Evolutionary conservation across 1,284 basidiomycete species (phyloP).

Genomic region (Mycena citricolor): DNA sequence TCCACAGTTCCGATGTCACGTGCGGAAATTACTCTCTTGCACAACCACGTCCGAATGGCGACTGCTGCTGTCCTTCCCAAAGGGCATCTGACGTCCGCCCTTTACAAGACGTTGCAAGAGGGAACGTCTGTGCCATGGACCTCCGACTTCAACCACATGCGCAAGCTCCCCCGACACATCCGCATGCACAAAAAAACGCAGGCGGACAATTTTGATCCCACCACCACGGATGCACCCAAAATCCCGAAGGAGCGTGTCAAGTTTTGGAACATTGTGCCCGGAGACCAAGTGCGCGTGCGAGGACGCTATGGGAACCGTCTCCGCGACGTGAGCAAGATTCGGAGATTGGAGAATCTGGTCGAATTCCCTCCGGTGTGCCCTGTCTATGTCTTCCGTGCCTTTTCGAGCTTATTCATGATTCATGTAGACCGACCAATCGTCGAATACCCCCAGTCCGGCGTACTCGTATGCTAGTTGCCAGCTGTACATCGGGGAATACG

Average conservation of each 20-base stretch:
- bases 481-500: constrained; percentile 66
- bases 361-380: constrained; percentile 34
- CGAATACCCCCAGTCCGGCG: constrained; percentile 38
- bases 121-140: constrained; percentile 47
- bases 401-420: not conserved
- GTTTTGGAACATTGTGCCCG: constrained; percentile 82
- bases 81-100: constrained; percentile 8
- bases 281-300: constrained; percentile 71
- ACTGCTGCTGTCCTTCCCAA: constrained; percentile 16
- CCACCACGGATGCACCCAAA: not conserved
- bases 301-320: constrained; percentile 60
- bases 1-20: not conserved
- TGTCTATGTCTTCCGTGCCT: not conserved
- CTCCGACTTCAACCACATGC: constrained; percentile 47
- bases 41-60: not conserved
- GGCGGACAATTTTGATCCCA: constrained; percentile 16
- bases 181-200: constrained; percentile 22
- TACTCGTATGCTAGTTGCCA: constrained; percentile 79
- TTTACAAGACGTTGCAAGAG: constrained; percentile 4
- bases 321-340: constrained; percentile 70
- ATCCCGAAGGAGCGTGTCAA: constrained; percentile 69
- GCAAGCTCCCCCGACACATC: constrained; percentile 33
- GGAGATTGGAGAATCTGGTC: constrained; percentile 72
- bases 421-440: constrained; percentile 25
- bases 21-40: not conserved